Conservation (phyloP, 441 rosid species). For the Flueggea neowawraea region DNA sequence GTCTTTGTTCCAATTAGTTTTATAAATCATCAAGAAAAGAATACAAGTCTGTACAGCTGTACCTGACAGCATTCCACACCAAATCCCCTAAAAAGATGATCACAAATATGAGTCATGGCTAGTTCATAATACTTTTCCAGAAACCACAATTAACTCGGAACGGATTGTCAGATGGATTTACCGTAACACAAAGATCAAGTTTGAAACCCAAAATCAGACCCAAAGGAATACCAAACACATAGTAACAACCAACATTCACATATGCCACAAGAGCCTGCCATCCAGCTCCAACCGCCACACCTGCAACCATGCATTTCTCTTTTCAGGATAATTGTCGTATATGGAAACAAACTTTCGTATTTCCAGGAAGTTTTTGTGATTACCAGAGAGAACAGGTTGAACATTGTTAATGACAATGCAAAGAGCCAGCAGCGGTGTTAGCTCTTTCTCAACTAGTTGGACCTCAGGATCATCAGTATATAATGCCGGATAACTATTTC, state of each 20-base stretch:
- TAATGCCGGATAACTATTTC: constrained; percentile 37
- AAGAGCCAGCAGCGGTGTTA: constrained; percentile 59
- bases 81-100: no score
- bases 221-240: constrained; percentile 42
- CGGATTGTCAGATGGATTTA: constrained; percentile 1
- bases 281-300: constrained; percentile 60
- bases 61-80: no score
- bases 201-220: constrained; percentile 46
- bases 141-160: no score
- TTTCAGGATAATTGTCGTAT: no score
- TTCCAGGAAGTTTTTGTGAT: no score
- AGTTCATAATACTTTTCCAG: no score
- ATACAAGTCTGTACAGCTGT: no score
- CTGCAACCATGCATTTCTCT: constrained; percentile 13
- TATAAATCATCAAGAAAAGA: no score
- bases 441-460: constrained; percentile 37
- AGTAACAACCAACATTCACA: constrained; percentile 52
- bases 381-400: constrained; percentile 76
- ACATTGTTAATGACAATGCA: constrained; percentile 49
- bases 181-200: constrained; percentile 34
- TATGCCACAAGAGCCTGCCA: constrained; percentile 50
- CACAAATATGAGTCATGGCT: not conserved
- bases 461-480: constrained; percentile 45
- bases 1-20: no score
- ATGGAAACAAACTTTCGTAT: no score